Base-by-base conservation (phyloP, 768 basidiomycete genomes). In the Phlebiopsis gigantea region DNA sequence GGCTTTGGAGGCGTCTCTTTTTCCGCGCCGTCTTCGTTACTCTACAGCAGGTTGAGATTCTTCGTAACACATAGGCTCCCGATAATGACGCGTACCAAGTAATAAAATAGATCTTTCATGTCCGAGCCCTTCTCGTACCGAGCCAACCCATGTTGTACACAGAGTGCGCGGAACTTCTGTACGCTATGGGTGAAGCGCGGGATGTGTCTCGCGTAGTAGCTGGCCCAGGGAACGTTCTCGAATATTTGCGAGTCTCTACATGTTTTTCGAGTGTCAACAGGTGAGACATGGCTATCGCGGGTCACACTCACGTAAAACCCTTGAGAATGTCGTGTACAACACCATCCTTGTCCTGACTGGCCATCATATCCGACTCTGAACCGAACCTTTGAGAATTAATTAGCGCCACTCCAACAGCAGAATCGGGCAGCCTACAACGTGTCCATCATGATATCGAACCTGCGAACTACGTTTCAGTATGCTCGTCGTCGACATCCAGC, bases 91-190 rank as follows among this genome's bases (percentile, higher is more conserved):
- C 65, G 26, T 25, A 76, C 77, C 57, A 79, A 61, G 57, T 78
- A 69, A 55, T 79, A 74, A 56, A 77, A 79, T 0, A 79, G 58
- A 55, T 77, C 76, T 59, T 72, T 73, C 26, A 66, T 63, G 1
- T 65, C 60, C 2, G 78, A 76, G 5, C 76, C 76, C 51, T 69
- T 24, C 28, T 58, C 7, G 15, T 59, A 21, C 6, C 66, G 57
- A n/a, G n/a, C 19, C 7, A 21, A 12, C 19, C 47, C 55, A 4
- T 43, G 47, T 19, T 48, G 7, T 30, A 60, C 14, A 31, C 28
- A 42, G 2, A 46, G 5, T 1, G 25, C 48, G 1, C 59, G 59
- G 28, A 46, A 29, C 29, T 46, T 21, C 34, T 39, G 6, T 1
- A 52, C 12, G 4, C 30, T n/a, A 2, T 21, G 14, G 5, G 14